These are phyloP conservation scores for Periconia sp. DNA, from an alignment of 2,329 filamentous ascomycete species.

Conservation along the genomic window DNA sequence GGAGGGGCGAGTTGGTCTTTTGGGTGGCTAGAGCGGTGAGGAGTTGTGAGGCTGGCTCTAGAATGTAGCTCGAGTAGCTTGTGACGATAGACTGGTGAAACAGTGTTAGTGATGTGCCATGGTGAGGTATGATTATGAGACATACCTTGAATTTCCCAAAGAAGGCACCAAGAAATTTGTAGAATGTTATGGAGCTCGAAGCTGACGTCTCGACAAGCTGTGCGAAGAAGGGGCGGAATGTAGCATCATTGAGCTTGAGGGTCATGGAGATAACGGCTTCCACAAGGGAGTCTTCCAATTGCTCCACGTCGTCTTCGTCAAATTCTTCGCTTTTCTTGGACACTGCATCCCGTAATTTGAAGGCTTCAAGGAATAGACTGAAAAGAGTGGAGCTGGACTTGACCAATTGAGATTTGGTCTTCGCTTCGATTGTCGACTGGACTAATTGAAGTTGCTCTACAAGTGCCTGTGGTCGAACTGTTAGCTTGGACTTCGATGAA, in stretches of 20 bases:
- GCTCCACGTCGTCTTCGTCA: slow-evolving; percentile 54
- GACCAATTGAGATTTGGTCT: slow-evolving; percentile 75
- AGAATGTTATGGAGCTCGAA: slow-evolving; percentile 67
- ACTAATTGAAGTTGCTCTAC: slow-evolving; percentile 71
- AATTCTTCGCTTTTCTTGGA: slow-evolving; percentile 45
- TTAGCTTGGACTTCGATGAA: slow-evolving; percentile 11
- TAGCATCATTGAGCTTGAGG: slow-evolving; percentile 92
- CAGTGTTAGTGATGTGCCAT: slow-evolving; percentile 17
- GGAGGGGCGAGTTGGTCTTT: slow-evolving; percentile 60
- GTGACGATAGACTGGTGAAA: slow-evolving; percentile 76
- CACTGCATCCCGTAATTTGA: slow-evolving; percentile 62
- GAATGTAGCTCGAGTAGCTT: slow-evolving; percentile 80
- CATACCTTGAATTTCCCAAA: slow-evolving; percentile 76
- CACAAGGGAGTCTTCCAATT: slow-evolving; percentile 67
- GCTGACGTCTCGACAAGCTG: slow-evolving; percentile 77
- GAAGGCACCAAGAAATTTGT: slow-evolving; percentile 76
- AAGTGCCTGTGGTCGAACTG: slow-evolving; percentile 55
- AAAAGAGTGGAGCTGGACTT: slow-evolving; percentile 74
- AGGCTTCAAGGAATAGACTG: slow-evolving; percentile 57
- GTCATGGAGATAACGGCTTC: slow-evolving; percentile 83
- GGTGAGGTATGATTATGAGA: not conserved
- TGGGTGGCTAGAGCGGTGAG: slow-evolving; percentile 50
- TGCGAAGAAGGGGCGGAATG: slow-evolving; percentile 89
- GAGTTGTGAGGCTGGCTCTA: slow-evolving; percentile 72
- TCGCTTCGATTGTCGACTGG: slow-evolving; percentile 70